Evolutionary conservation across 768 basidiomycete species (phyloP).

Genomic region (Agaricus sinodeliciosus): DNA sequence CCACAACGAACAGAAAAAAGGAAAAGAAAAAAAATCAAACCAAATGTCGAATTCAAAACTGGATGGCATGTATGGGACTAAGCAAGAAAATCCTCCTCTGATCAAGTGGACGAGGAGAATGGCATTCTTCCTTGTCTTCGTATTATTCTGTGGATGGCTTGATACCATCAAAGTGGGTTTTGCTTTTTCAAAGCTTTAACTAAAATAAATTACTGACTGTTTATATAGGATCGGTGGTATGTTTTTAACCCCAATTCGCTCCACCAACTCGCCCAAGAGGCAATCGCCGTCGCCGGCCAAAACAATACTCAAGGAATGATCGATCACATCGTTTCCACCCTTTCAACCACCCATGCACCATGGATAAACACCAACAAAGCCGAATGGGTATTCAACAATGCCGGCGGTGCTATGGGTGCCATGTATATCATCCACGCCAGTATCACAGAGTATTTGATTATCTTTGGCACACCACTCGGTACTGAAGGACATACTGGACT

Average conservation of each 20-base stretch:
- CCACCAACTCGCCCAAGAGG: conserved; percentile 67
- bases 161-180: conserved; percentile 55
- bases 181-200: conserved; percentile 10
- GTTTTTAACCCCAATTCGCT: conserved; percentile 69
- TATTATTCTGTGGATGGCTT: conserved; percentile 40
- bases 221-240: conserved; percentile 75
- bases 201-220: not conserved
- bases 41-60: conserved; percentile 4
- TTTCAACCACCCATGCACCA: conserved; percentile 38
- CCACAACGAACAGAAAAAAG: not conserved
- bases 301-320: conserved; percentile 71
- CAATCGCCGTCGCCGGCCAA: conserved; percentile 53
- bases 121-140: conserved; percentile 24
- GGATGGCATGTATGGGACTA: conserved; percentile 7
- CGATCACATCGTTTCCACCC: conserved; percentile 73
- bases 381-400: conserved; percentile 97
- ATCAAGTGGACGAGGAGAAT: conserved; percentile 33
- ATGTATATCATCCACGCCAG: conserved; percentile 98
- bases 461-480: conserved; percentile 93
- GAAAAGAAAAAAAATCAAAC: not conserved
- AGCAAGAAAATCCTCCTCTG: conserved; percentile 13
- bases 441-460: conserved; percentile 94
- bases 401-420: conserved; percentile 95
- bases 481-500: conserved; percentile 95
- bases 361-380: conserved; percentile 50